Conservation (phyloP, 2,329 filamentous ascomycete species). For the Geoglossum cookeanum region DNA sequence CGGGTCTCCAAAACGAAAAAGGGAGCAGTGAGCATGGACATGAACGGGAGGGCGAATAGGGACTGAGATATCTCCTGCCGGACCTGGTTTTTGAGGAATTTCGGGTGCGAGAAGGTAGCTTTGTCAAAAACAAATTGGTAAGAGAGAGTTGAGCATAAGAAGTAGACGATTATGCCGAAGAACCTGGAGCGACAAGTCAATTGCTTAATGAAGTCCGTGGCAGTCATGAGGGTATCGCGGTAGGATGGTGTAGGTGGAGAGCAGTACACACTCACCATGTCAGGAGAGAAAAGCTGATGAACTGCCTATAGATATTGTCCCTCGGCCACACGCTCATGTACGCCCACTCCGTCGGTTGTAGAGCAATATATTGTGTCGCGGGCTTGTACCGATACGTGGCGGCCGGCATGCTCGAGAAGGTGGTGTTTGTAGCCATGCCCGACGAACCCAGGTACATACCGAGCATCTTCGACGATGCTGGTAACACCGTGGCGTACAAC, state of each 20-base stretch:
- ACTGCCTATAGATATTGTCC: slow-evolving; percentile 60
- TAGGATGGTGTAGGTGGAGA: background rate
- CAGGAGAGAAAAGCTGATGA: slow-evolving; percentile 58
- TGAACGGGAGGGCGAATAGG: slow-evolving; percentile 55
- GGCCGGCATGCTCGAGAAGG: slow-evolving; percentile 32
- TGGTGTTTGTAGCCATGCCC: slow-evolving; percentile 36
- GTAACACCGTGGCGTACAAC: slow-evolving; percentile 53
- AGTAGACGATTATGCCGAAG: slow-evolving; percentile 73
- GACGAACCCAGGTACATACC: slow-evolving; percentile 21
- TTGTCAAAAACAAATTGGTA: slow-evolving; percentile 89
- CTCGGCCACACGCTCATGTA: slow-evolving; percentile 61
- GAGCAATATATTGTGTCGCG: slow-evolving; percentile 46
- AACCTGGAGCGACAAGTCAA: slow-evolving; percentile 36
- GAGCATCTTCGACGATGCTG: slow-evolving; percentile 33
- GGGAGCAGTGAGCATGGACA: slow-evolving; percentile 63
- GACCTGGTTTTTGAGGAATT: slow-evolving; percentile 89
- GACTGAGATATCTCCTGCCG: slow-evolving; percentile 69
- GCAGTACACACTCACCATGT: slow-evolving; percentile 46
- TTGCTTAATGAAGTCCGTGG: background rate
- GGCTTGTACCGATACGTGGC: slow-evolving; percentile 49
- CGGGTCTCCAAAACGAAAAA: slow-evolving; percentile 70
- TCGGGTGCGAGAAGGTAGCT: slow-evolving; percentile 69
- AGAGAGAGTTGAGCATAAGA: slow-evolving; percentile 61
- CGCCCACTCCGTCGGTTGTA: slow-evolving; percentile 55
- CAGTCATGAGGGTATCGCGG: background rate